These are phyloP conservation scores for Allium fistulosum DNA, from an alignment of 106 monocot genomes.

Conservation along the genomic window DNA sequence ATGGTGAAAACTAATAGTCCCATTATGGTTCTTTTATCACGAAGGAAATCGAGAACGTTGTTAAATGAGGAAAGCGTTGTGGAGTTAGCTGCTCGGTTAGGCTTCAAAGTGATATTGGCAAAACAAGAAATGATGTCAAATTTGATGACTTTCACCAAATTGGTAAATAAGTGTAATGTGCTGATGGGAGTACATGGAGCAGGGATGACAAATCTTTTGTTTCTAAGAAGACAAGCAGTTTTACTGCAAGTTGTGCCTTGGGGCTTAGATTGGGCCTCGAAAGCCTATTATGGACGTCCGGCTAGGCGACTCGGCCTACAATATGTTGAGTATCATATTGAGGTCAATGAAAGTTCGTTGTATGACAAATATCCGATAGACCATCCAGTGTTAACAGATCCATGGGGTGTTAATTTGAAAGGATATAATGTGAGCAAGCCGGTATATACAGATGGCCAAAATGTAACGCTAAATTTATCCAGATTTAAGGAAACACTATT, in stretches of 20 bases:
- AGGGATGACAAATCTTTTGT: slow-evolving; percentile 67
- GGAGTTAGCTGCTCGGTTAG: slow-evolving; percentile 18
- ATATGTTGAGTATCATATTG: slow-evolving; percentile 48
- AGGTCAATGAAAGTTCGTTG: slow-evolving; percentile 57
- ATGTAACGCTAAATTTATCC: slow-evolving; percentile 24
- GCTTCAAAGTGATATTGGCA: slow-evolving; percentile 43
- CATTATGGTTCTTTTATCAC: slow-evolving; percentile 34
- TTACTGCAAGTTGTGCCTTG: slow-evolving; percentile 71
- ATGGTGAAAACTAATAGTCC: slow-evolving; percentile 5
- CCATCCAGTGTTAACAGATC: slow-evolving; percentile 53
- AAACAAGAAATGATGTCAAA: slow-evolving; percentile 7
- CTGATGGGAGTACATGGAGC: slow-evolving; percentile 82
- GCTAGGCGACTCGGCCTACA: slow-evolving; percentile 30
- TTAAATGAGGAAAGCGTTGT: slow-evolving; percentile 44
- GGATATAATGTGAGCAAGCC: slow-evolving; percentile 40
- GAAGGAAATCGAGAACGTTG: slow-evolving; percentile 34
- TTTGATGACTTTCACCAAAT: slow-evolving; percentile 22
- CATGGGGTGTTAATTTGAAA: slow-evolving; percentile 29
- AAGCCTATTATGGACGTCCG: slow-evolving; percentile 27
- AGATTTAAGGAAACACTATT: slow-evolving; percentile 25
- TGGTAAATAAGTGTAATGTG: slow-evolving; percentile 48
- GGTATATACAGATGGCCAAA: slow-evolving; percentile 37
- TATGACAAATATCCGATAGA: slow-evolving; percentile 36
- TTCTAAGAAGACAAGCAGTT: slow-evolving; percentile 32
- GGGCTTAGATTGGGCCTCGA: slow-evolving; percentile 42